phyloP scores from a whole-genome alignment of 805 yeast genomes.

The Scheffersomyces amazonensis region DNA sequence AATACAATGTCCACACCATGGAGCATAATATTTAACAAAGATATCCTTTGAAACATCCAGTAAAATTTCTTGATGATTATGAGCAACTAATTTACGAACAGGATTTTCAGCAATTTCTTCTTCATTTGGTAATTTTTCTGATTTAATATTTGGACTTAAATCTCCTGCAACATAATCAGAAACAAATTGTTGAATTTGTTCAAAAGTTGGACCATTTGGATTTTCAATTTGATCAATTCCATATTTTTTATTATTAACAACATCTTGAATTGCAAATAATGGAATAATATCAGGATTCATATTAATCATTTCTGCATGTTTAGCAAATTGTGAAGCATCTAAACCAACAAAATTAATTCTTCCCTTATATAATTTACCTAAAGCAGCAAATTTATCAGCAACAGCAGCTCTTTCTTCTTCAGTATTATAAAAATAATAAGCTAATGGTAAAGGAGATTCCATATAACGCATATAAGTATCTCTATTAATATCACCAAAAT shows the following conservation, averaged over 20 bases:
- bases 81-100: conserved; percentile 76
- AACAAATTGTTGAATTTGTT: conserved; percentile 60
- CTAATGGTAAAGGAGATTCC: conserved; percentile 71
- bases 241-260: conserved; percentile 65
- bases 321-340: conserved; percentile 76
- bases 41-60: conserved; percentile 60
- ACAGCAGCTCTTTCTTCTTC: conserved; percentile 63
- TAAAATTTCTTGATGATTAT: conserved; percentile 71
- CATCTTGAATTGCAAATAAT: conserved; percentile 83
- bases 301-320: conserved; percentile 83
- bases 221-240: conserved; percentile 62
- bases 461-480: conserved; percentile 74
- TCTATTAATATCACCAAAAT: conserved; percentile 84
- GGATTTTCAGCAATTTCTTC: conserved; percentile 62
- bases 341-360: conserved; percentile 83
- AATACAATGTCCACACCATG: conserved; percentile 98
- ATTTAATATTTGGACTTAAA: conserved; percentile 70
- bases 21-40: conserved; percentile 89
- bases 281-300: conserved; percentile 80
- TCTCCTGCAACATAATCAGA: conserved; percentile 61
- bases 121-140: conserved; percentile 79
- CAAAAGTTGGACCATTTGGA: conserved; percentile 44
- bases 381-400: conserved; percentile 48
- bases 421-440: conserved; percentile 79
- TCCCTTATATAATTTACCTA: conserved; percentile 78